phyloP scores from a whole-genome alignment of 495 filamentous ascomycete genomes.

The Halenospora varia region DNA sequence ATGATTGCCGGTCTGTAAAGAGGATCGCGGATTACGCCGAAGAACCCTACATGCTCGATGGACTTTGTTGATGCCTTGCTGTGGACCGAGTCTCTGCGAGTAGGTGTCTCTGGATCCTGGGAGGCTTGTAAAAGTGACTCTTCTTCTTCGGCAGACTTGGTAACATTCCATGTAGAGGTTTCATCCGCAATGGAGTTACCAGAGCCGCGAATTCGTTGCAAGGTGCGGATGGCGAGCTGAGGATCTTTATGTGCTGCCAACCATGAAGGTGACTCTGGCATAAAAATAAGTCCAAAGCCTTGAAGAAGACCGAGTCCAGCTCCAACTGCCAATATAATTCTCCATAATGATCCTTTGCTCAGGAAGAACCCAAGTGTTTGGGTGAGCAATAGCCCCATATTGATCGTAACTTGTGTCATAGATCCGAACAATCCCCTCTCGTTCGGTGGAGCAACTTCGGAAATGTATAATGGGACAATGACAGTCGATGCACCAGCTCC shows the following conservation, averaged over 20 bases:
- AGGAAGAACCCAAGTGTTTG: conserved; percentile 85
- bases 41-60: conserved; percentile 56
- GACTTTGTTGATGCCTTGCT: conserved; percentile 33
- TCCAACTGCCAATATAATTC: conserved; percentile 74
- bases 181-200: conserved; percentile 70
- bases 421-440: conserved; percentile 84
- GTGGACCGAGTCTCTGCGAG: conserved; percentile 38
- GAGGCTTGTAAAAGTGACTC: too few relatives aligned
- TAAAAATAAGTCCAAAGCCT: conserved; percentile 57
- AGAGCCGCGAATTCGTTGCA: conserved; percentile 72
- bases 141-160: conserved; percentile 36
- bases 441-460: conserved; percentile 77
- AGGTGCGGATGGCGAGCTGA: conserved; percentile 54
- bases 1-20: conserved; percentile 71
- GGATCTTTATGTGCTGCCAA: conserved; percentile 64
- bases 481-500: conserved; percentile 86
- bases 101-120: conserved; percentile 16
- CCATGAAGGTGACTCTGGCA: conserved; percentile 86
- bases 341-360: conserved; percentile 72
- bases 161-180: conserved; percentile 56
- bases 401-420: conserved; percentile 90
- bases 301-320: conserved; percentile 64
- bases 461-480: conserved; percentile 93
- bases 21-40: conserved; percentile 59
- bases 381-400: conserved; percentile 82